Evolutionary conservation across 2,329 filamentous ascomycete genomes (phyloP), one percentile per base, ranked within the genome.

Genomic region (Clathrospora elynae): DNA sequence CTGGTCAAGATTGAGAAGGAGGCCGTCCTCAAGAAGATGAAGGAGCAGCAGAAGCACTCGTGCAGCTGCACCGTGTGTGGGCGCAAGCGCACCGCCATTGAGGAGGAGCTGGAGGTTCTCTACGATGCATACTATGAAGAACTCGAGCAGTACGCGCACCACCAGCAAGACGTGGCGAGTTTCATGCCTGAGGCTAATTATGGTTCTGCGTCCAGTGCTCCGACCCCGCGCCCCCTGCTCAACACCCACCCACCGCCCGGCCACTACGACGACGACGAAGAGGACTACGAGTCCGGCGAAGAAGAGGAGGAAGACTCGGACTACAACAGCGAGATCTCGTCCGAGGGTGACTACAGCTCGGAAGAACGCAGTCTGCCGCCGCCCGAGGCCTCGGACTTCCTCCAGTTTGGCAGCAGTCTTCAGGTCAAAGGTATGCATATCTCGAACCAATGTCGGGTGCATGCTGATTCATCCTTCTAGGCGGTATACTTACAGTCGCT

Each of bases 51-150:
- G 71, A 97, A 97, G 73, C 91, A 97, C 70, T 97, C 92, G 2
- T 99, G 93, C 77, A 96, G 91, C 70, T 99, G 93, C 72, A 95
- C 90, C 4, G 92, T 99, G 26, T 99, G 93, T 71, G 93, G 93
- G 38, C 83, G 93, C 55, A 99, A 99, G 75, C 84, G 93, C 39
- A 96, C 88, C 9, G 93, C 93, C 25, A 99, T 99, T 58, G 93
- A 99, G 72, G 93, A 99, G 73, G 93, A 99, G 72, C 78, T 99
- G 9, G 93, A 99, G 68, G 91, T 95, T 12, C 81, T 99, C 9
- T 99, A 99, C 72, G 93, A 99, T 74, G 92, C 92, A 51, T 99
- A 99, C 73, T 99, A 99, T 69, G 86, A 96, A 68, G 93, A 99
- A 73, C 82, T 99, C 49, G 93, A 97, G 75, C 90, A 96, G 70